Conservation (phyloP, 2,329 filamentous ascomycete species). For the Talaromyces rugulosus region DNA sequence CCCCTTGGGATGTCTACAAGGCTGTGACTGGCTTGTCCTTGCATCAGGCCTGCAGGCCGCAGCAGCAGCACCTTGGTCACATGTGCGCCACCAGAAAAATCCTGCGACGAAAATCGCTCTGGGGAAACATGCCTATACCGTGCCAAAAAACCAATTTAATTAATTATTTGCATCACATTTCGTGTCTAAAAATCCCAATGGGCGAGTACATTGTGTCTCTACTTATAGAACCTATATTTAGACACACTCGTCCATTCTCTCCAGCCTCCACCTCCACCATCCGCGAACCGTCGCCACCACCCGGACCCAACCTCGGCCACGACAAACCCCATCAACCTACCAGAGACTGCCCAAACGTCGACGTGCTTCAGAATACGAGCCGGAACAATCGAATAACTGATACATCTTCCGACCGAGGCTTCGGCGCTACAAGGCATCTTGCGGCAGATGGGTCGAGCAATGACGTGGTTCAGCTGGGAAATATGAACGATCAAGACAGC, state of each 20-base stretch:
- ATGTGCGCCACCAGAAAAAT: background rate
- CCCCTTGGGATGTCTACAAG: background rate
- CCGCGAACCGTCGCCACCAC: constrained; percentile 17
- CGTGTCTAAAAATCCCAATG: constrained; percentile 28
- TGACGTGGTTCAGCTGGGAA: constrained; percentile 1
- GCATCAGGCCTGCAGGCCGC: background rate
- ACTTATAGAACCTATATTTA: constrained; percentile 41
- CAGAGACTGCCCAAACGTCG: constrained; percentile 12
- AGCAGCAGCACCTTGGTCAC: background rate
- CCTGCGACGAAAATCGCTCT: background rate
- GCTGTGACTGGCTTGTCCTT: background rate
- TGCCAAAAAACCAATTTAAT: background rate
- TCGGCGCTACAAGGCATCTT: constrained; percentile 1
- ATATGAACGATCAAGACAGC: constrained; percentile 6
- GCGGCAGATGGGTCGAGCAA: constrained; percentile 6
- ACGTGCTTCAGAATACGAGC: constrained; percentile 17
- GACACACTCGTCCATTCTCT: constrained; percentile 39
- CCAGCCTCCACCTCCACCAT: constrained; percentile 17
- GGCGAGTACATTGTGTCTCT: constrained; percentile 41
- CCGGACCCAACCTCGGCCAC: constrained; percentile 16
- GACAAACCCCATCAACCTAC: constrained; percentile 2
- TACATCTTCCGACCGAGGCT: background rate
- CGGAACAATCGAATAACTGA: constrained; percentile 7
- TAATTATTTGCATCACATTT: background rate
- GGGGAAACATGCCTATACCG: background rate